Percentiles rank a stretch among this genome's conserved stretches.
Conservation (phyloP, 2,329 filamentous ascomycete species). For the Fusarium sarcochroum region DNA sequence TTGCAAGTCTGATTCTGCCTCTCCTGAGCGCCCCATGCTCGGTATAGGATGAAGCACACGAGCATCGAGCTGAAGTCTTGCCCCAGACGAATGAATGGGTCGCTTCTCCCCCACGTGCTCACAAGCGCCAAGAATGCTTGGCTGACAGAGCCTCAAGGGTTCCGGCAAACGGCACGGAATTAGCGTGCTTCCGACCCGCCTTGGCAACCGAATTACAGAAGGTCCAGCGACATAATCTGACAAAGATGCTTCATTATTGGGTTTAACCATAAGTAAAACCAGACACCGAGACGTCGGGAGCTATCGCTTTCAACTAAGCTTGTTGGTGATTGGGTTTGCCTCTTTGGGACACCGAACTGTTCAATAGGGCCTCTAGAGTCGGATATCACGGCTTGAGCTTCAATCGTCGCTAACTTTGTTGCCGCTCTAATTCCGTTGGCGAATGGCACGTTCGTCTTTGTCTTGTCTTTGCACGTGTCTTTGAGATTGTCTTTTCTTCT, state of each 20-base stretch:
- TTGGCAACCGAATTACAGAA: slow-evolving; percentile 8
- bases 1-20: neutral
- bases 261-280: slow-evolving; percentile 12
- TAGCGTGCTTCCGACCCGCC: slow-evolving; percentile 29
- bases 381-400: slow-evolving; percentile 42
- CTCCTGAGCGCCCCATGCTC: slow-evolving; percentile 25
- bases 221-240: too few relatives aligned
- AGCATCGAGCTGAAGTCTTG: neutral
- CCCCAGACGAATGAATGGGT: slow-evolving; percentile 38
- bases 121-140: slow-evolving; percentile 41
- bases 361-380: slow-evolving; percentile 1
- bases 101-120: slow-evolving; percentile 40
- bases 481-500: neutral
- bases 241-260: too few relatives aligned
- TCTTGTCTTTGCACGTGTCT: slow-evolving; percentile 1
- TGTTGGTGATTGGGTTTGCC: slow-evolving; percentile 39
- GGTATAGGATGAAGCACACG: slow-evolving; percentile 41
- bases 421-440: slow-evolving; percentile 31
- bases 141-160: slow-evolving; percentile 27
- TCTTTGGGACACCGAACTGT: slow-evolving; percentile 41
- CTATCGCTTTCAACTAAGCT: slow-evolving; percentile 29
- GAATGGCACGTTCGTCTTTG: neutral
- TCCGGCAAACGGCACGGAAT: slow-evolving; percentile 40
- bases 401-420: slow-evolving; percentile 5
- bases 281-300: slow-evolving; percentile 36